Conservation (phyloP, 768 basidiomycete genomes). For the Pisolithus albus region DNA sequence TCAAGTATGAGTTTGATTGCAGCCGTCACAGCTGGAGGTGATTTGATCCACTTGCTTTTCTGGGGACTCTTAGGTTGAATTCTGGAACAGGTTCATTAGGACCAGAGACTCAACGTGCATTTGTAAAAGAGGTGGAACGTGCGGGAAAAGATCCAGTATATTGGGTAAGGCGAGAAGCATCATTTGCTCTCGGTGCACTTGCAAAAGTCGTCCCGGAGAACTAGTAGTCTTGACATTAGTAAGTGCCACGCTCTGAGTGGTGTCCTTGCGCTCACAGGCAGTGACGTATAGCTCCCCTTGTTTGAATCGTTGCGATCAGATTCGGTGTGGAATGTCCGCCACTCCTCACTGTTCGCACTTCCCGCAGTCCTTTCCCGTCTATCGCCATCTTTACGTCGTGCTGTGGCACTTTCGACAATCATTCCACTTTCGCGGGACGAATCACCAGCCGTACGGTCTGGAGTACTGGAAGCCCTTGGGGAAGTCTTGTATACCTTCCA, state of each 20-base stretch:
- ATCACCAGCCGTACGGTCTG: conserved; percentile 62
- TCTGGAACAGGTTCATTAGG: conserved; percentile 43
- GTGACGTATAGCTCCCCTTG: conserved; percentile 65
- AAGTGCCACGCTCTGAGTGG: conserved; percentile 18
- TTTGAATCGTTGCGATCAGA: conserved; percentile 69
- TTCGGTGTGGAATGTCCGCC: conserved; percentile 73
- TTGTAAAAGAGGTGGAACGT: conserved; percentile 69
- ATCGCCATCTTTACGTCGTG: conserved; percentile 45
- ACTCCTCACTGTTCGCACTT: conserved; percentile 80
- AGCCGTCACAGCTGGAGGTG: conserved; percentile 74
- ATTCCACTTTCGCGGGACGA: conserved; percentile 57
- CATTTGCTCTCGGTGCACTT: conserved; percentile 80
- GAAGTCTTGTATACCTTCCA: conserved; percentile 84
- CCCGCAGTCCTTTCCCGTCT: conserved; percentile 74
- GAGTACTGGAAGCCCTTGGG: conserved; percentile 80
- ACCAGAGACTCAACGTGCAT: conserved; percentile 50
- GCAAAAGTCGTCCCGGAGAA: conserved; percentile 81
- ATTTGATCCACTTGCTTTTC: conserved; percentile 19
- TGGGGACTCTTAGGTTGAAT: conserved; percentile 4
- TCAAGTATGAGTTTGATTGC: conserved; percentile 94
- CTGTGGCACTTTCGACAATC: conserved; percentile 61
- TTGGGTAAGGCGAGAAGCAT: conserved; percentile 81
- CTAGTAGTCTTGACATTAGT: conserved; percentile 60
- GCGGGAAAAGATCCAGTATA: conserved; percentile 59
- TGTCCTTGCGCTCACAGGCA: conserved; percentile 1